A percentile compares a stretch with the other conserved stretches of the same genome.
Conservation (phyloP, 192 early-diverging fungal species). For the Lunasporangiospora selenospora region DNA sequence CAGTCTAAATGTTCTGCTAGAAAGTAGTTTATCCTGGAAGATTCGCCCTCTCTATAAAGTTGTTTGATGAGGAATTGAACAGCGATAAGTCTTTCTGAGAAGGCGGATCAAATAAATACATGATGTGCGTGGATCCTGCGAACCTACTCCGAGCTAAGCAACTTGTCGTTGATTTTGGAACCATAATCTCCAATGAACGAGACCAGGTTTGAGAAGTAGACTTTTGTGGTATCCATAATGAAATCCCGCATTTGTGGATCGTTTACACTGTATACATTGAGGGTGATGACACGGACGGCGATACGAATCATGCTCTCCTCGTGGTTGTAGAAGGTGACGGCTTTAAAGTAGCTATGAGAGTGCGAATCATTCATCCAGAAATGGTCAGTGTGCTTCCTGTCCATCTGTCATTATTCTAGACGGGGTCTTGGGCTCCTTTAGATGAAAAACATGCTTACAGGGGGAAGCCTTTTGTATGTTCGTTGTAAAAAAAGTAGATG, state of each 20-base stretch:
- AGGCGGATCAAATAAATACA: not conserved
- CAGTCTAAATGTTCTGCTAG: conserved; percentile 69
- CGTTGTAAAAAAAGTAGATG: conserved; percentile 71
- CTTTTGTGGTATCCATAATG: conserved; percentile 46
- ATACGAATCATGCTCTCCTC: conserved; percentile 77
- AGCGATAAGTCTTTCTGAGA: too few relatives aligned
- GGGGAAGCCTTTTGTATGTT: conserved; percentile 51
- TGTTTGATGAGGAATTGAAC: not conserved
- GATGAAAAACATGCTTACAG: too few relatives aligned
- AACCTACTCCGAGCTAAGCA: conserved; percentile 35
- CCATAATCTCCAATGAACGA: conserved; percentile 52
- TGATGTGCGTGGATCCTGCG: not conserved
- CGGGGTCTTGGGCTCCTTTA: too few relatives aligned
- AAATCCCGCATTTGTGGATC: conserved; percentile 49
- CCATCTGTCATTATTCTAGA: too few relatives aligned
- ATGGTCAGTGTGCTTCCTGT: not conserved
- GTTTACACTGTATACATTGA: conserved; percentile 63
- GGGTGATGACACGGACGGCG: conserved; percentile 67
- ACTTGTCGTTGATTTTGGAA: conserved; percentile 38
- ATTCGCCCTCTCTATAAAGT: conserved; percentile 18
- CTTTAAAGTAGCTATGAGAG: conserved; percentile 67
- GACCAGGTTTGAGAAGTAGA: conserved; percentile 54
- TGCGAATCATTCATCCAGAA: too few relatives aligned
- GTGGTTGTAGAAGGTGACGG: conserved; percentile 69
- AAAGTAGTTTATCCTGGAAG: conserved; percentile 57